Conservation (phyloP, 2,329 filamentous ascomycete species). For the Colletotrichum spinosum region DNA sequence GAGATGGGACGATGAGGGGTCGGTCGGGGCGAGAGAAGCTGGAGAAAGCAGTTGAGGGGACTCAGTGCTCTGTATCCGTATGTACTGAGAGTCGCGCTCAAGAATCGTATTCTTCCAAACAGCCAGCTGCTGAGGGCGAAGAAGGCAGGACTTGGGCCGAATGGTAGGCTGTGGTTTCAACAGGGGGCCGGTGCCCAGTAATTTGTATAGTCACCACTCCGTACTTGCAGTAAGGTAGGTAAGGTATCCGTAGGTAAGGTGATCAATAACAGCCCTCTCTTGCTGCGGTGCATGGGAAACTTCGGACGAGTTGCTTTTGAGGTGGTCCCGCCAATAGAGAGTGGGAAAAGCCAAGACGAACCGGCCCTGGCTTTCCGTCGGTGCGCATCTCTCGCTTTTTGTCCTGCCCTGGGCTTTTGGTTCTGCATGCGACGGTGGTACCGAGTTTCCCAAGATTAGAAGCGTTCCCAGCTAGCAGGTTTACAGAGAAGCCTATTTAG, state of each 20-base stretch:
- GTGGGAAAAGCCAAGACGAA: too few relatives aligned
- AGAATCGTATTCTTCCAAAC: neutral
- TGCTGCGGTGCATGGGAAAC: neutral
- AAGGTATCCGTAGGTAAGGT: too few relatives aligned
- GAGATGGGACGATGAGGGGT: constrained; percentile 25
- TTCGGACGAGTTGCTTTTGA: constrained; percentile 5
- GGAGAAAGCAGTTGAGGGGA: neutral
- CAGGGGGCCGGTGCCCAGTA: neutral
- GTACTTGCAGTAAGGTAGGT: neutral
- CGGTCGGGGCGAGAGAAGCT: neutral
- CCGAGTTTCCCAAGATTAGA: constrained; percentile 3
- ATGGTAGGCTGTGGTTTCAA: constrained; percentile 24
- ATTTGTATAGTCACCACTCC: neutral
- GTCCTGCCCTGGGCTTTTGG: neutral
- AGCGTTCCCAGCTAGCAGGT: neutral
- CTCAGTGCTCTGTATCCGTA: neutral
- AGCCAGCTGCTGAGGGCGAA: neutral
- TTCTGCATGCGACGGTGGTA: constrained; percentile 22
- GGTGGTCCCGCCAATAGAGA: neutral
- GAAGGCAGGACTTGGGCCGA: constrained; percentile 10
- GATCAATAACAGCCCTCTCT: too few relatives aligned
- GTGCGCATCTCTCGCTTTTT: neutral
- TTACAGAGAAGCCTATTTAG: too few relatives aligned
- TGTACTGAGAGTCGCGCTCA: neutral
- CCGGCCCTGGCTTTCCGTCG: neutral